Percentiles rank a stretch among this genome's conserved stretches.
Evolutionary conservation across 495 filamentous ascomycete genomes (phyloP).

Genomic region (Aspergillus diversus): DNA sequence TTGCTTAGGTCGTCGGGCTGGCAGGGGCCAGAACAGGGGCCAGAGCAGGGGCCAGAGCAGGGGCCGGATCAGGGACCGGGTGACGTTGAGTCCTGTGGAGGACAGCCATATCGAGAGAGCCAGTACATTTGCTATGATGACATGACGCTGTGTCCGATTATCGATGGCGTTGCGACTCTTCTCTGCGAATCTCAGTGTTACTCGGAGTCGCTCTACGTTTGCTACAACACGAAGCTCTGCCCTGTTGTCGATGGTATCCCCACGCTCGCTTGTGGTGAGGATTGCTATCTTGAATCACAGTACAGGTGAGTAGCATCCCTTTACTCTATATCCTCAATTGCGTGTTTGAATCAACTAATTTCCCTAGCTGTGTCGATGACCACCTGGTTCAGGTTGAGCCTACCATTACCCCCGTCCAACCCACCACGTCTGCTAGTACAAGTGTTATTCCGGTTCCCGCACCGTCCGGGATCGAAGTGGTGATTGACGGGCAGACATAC

Average conservation of each 20-base stretch:
- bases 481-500: too few relatives aligned
- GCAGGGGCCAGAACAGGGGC: too few relatives aligned
- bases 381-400: too few relatives aligned
- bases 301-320: background rate
- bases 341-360: background rate
- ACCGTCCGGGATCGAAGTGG: too few relatives aligned
- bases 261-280: background rate
- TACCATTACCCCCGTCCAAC: too few relatives aligned
- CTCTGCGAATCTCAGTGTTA: background rate
- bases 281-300: background rate
- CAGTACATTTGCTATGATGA: background rate
- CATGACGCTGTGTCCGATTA: background rate
- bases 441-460: too few relatives aligned
- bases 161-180: background rate
- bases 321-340: background rate
- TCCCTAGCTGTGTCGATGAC: too few relatives aligned
- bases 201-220: background rate
- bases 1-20: too few relatives aligned
- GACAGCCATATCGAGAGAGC: background rate
- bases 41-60: background rate
- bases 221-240: conserved; percentile 3
- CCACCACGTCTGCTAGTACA: too few relatives aligned
- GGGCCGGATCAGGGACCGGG: too few relatives aligned
- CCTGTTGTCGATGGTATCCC: background rate
- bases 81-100: background rate